Base-by-base conservation (phyloP, 2,329 filamentous ascomycete genomes). In the Fusarium torreyae region DNA sequence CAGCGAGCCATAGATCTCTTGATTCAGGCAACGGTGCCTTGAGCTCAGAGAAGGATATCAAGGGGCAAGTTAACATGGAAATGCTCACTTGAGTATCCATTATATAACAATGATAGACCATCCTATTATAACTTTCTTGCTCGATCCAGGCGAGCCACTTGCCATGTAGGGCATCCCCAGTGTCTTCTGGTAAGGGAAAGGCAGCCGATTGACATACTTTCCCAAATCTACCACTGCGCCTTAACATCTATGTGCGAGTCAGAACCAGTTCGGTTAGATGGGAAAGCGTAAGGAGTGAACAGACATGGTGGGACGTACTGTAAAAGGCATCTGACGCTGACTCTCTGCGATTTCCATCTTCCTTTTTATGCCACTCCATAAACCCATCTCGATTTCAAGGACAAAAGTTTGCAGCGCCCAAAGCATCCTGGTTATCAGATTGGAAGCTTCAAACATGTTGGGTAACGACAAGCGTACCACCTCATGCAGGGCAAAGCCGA, bases 311-410 rank as follows among this genome's bases (percentile, higher is more conserved):
- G 11, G 6, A 15, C 51, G 14, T n/a, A 54, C 51, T 2, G 51
- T 54, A 13, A 28, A 54, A 1, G 51, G 51, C 3, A 54, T 54
- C 20, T 54, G 51, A 10, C 51, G 51, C 28, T 54, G 51, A 0
- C 51, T 54, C 14, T 54, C 51, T 9, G 51, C 28, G 17, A 54
- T 54, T 17, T 54, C 51, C 51, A 54, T 54, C 7, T 54, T 54
- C 1, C 51, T 36, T 10, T 54, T 54, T 1, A 54, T 46, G 0
- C 51, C 51, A 46, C 51, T 54, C 51, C 51, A 54, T 6, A 54
- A 1, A 2, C 51, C 51, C 51, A 54, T 46, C 20, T 54, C 51
- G 2, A 54, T 36, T 17, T 46, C 51, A 11, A 54, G 2, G 1
- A 54, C 17, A 20, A 54, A 54, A 1, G 51, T 22, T 7, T 54